Conservation (phyloP, 495 filamentous ascomycete genomes). For the Platismatia glauca region DNA sequence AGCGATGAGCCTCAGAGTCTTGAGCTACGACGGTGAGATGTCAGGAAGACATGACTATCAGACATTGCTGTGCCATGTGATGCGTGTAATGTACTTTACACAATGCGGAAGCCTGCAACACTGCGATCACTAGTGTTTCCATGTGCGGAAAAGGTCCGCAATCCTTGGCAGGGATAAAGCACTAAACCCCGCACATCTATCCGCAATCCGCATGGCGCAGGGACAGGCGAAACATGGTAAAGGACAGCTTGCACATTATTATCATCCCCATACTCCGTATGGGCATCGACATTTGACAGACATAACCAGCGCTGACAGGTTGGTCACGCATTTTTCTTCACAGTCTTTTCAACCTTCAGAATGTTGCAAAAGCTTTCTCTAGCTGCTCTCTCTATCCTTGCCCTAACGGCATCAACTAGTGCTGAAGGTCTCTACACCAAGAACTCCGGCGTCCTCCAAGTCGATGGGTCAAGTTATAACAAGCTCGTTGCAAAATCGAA, state of each 20-base stretch:
- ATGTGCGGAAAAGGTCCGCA: too few species aligned
- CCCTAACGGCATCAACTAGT: constrained; percentile 6
- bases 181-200: constrained; percentile 12
- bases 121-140: too few species aligned
- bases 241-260: constrained; percentile 23
- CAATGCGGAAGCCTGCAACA: neutral
- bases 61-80: neutral
- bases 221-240: too few species aligned
- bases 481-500: constrained; percentile 80
- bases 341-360: neutral
- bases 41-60: neutral
- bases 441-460: constrained; percentile 76
- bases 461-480: constrained; percentile 77
- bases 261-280: too few species aligned
- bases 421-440: constrained; percentile 75
- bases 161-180: too few species aligned
- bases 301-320: neutral
- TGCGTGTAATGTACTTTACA: neutral
- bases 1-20: neutral
- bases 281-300: neutral
- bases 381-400: constrained; percentile 11
- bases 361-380: constrained; percentile 16
- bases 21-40: neutral
- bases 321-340: neutral
- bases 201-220: too few species aligned